phyloP scores from a whole-genome alignment of 129 eudicot genomes.

The Erigeron canadensis region DNA sequence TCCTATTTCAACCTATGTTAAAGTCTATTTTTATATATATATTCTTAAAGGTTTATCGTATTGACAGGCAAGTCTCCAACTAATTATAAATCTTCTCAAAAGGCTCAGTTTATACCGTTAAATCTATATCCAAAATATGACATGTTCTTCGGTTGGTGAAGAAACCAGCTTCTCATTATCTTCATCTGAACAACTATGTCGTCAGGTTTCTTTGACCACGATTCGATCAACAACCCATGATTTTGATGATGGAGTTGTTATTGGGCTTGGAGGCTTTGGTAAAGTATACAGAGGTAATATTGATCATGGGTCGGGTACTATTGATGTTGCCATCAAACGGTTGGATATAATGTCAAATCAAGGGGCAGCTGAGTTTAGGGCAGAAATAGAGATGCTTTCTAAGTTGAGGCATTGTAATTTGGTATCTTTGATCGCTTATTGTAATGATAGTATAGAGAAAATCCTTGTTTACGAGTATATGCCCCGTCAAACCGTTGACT shows the following conservation, averaged over 20 bases:
- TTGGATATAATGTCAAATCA: background rate
- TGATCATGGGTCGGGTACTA: background rate
- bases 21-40: no score
- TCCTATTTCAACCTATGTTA: no score
- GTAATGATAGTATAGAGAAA: background rate
- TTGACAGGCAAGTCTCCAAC: background rate
- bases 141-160: background rate
- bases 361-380: constrained; percentile 3
- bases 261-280: constrained; percentile 4
- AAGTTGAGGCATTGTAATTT: background rate
- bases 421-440: background rate
- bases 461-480: background rate
- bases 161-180: background rate
- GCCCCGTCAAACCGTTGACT: background rate
- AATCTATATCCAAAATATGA: background rate
- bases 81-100: background rate
- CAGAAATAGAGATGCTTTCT: background rate
- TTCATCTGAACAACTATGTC: background rate
- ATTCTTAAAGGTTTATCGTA: no score
- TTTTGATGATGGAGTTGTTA: background rate
- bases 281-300: background rate
- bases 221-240: background rate
- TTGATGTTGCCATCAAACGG: background rate
- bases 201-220: background rate
- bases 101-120: background rate